Base-by-base conservation (phyloP, 345 rosid species). In the Iberis pinnata region DNA sequence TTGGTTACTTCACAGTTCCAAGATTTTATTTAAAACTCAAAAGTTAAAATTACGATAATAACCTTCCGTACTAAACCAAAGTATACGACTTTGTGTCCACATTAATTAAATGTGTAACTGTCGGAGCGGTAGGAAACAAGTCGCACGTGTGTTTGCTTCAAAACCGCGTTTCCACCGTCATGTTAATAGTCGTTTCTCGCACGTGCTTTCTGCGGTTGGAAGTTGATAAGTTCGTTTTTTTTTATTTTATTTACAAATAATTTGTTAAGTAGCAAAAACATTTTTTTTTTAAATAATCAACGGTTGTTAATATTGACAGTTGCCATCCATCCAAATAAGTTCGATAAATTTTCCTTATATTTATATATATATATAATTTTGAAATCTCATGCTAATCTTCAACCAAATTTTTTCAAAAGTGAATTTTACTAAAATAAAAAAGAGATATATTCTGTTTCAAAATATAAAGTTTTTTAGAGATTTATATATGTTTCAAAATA, bases 131-230 rank as follows among this genome's bases (percentile, higher is more conserved):
- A 54, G 77, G 83, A 61, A 52, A 64, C 82, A 79, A 67, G 68
- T 61, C 68, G 33, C 80, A 81, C 83, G 80, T 75, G 83, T 84
- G 93, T 79, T 62, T 44, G 65, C 68, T 26, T 22, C n/a, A 22
- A 12, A 18, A 60, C 55, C 31, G 61, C 57, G 61, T 60, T 27
- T 35, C 17, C 69, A 45, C 57, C 22, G 53, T 62, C 92, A 84
- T 78, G 79, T 79, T 83, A 74, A 51, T 38, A 37, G 12, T 58
- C 62, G 49, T 25, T 47, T 36, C 9, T 15, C 29, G 67, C 73
- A 72, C 78, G 64, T 77, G 80, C 53, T n/a, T 17, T 40, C 56
- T 24, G 29, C 38, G 25, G 53, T 61, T 62, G 47, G 31, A 13
- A 24, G 22, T 20, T 20, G 26, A 49, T 50, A 43, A 53, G n/a